These are phyloP conservation scores for Daldinia grandis DNA, from an alignment of 495 filamentous ascomycete genomes.

Conservation along the genomic window DNA sequence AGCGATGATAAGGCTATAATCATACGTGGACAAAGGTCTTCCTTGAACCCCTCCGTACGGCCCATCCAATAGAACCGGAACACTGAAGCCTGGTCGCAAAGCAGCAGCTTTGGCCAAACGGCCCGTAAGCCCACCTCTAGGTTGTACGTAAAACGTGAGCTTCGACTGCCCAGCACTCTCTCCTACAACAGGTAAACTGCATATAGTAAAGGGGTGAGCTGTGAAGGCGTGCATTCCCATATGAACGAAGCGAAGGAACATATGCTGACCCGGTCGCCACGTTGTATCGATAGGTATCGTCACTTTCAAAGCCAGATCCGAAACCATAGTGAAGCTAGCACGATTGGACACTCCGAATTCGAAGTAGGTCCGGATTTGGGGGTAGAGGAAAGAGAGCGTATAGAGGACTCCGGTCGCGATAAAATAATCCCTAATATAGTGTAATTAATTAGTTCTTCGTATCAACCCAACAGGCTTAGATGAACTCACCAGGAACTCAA, in stretches of 20 bases:
- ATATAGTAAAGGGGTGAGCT: slow-evolving; percentile 81
- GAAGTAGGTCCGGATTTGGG: slow-evolving; percentile 56
- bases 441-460: neutral
- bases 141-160: slow-evolving; percentile 40
- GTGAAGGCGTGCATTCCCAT: slow-evolving; percentile 68
- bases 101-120: slow-evolving; percentile 21
- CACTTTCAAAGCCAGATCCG: slow-evolving; percentile 55
- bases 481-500: slow-evolving; percentile 61
- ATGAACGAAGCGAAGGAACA: slow-evolving; percentile 78
- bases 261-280: slow-evolving; percentile 82
- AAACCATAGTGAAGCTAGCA: slow-evolving; percentile 54
- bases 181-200: slow-evolving; percentile 63
- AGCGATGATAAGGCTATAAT: slow-evolving; percentile 57
- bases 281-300: slow-evolving; percentile 61
- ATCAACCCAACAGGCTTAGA: neutral
- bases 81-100: slow-evolving; percentile 42
- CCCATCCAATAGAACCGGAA: slow-evolving; percentile 75
- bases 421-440: slow-evolving; percentile 62
- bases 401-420: slow-evolving; percentile 64
- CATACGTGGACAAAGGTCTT: slow-evolving; percentile 36
- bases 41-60: slow-evolving; percentile 72
- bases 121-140: slow-evolving; percentile 38
- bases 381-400: slow-evolving; percentile 51
- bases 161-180: slow-evolving; percentile 14
- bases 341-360: slow-evolving; percentile 54